Percentiles rank a stretch among this genome's conserved stretches.
Evolutionary conservation across 768 basidiomycete genomes (phyloP).

Genomic region (Pleurotus salmoneostramineus): DNA sequence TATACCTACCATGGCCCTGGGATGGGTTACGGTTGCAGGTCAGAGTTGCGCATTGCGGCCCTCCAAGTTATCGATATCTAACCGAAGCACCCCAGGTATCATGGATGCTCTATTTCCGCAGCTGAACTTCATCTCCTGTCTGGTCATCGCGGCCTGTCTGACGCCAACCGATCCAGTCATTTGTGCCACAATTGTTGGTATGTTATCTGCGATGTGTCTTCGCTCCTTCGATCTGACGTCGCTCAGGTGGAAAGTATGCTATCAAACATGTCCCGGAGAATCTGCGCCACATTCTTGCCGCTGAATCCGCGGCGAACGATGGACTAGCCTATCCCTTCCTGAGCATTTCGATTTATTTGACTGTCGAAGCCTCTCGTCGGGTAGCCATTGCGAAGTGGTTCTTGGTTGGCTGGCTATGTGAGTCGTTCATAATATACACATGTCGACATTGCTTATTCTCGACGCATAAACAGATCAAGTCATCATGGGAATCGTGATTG

Average conservation of each 20-base stretch:
- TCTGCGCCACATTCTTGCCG: conserved; percentile 76
- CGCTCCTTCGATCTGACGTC: background rate
- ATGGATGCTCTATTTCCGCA: conserved; percentile 70
- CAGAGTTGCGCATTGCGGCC: background rate
- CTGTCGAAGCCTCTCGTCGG: conserved; percentile 56
- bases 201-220: conserved; percentile 12
- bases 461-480: conserved; percentile 62
- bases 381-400: conserved; percentile 83
- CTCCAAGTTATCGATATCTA: no score
- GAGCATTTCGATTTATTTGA: conserved; percentile 81
- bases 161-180: conserved; percentile 96
- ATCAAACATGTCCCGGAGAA: conserved; percentile 66
- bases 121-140: conserved; percentile 67
- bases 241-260: conserved; percentile 66
- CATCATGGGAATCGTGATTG: conserved; percentile 66
- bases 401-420: conserved; percentile 79
- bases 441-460: background rate
- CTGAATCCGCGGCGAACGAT: conserved; percentile 94
- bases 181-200: conserved; percentile 77
- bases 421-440: conserved; percentile 17
- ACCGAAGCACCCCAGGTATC: conserved; percentile 36
- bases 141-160: conserved; percentile 85
- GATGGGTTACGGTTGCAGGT: conserved; percentile 79
- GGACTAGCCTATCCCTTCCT: conserved; percentile 95
- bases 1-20: conserved; percentile 81